These are phyloP conservation scores for Ophiocordyceps unilateralis DNA, from an alignment of 2,329 filamentous ascomycete genomes.

Conservation along the genomic window DNA sequence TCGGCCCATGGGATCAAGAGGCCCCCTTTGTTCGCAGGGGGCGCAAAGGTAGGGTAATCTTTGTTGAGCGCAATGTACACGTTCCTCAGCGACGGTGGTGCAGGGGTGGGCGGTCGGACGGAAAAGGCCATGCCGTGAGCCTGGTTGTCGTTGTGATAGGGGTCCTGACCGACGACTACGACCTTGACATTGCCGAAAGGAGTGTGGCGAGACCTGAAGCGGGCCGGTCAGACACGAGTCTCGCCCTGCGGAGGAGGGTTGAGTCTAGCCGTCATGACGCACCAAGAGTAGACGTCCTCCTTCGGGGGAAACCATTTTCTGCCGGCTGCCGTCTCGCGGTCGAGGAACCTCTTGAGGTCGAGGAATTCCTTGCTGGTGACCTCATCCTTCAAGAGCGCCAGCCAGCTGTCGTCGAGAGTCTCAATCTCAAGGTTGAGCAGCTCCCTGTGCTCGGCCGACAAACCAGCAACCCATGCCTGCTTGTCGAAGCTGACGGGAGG, in stretches of 20 bases:
- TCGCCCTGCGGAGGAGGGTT: not conserved
- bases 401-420: constrained; percentile 81
- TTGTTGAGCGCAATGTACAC: constrained; percentile 81
- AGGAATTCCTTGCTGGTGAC: constrained; percentile 65
- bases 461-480: constrained; percentile 65
- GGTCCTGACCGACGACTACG: constrained; percentile 90
- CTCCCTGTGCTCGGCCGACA: constrained; percentile 67
- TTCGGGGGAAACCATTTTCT: constrained; percentile 76
- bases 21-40: constrained; percentile 62
- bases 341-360: constrained; percentile 72
- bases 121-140: constrained; percentile 95
- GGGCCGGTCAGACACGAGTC: not conserved
- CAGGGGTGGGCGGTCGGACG: constrained; percentile 71
- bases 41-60: constrained; percentile 67
- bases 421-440: constrained; percentile 81
- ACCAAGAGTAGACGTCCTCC: constrained; percentile 92
- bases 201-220: constrained; percentile 72
- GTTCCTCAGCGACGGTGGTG: constrained; percentile 80
- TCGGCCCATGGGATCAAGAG: constrained; percentile 89
- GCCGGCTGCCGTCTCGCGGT: constrained; percentile 54
- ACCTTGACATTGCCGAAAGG: constrained; percentile 78
- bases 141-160: constrained; percentile 91
- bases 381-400: constrained; percentile 77
- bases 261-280: constrained; percentile 15
- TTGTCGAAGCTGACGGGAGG: constrained; percentile 57